phyloP scores from a whole-genome alignment of 345 rosid species.

The Rubroshorea leprosula region DNA sequence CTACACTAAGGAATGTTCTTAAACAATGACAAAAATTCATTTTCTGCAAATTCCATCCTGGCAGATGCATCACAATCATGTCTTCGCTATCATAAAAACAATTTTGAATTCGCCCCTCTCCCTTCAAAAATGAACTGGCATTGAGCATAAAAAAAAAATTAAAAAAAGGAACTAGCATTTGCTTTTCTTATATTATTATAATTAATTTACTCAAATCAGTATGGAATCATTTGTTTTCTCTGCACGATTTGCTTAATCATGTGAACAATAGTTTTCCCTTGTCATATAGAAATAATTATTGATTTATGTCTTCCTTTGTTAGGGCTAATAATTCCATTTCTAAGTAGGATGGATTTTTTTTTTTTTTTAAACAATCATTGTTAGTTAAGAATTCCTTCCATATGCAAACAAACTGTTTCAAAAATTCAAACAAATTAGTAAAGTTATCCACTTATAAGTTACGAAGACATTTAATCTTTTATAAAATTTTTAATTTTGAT shows the following conservation, averaged over 20 bases:
- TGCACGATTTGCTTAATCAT: conserved; percentile 7
- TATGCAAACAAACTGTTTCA: too few relatives aligned
- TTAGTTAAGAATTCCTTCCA: too few relatives aligned
- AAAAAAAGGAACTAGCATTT: too few relatives aligned
- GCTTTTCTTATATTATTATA: background rate
- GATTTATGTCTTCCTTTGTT: background rate
- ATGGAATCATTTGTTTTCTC: background rate
- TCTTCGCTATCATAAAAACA: background rate
- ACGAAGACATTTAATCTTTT: too few relatives aligned
- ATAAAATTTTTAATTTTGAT: too few relatives aligned
- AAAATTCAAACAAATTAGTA: too few relatives aligned
- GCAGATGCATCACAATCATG: conserved; percentile 4
- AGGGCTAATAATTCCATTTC: background rate
- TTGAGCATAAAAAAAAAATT: too few relatives aligned
- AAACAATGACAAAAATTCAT: background rate
- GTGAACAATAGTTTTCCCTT: background rate
- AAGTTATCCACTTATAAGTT: too few relatives aligned
- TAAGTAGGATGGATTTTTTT: too few relatives aligned
- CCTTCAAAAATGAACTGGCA: conserved; percentile 1
- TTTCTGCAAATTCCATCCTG: background rate
- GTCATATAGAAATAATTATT: background rate
- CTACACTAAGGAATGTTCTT: background rate
- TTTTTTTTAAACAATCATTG: too few relatives aligned
- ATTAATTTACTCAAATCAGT: too few relatives aligned
- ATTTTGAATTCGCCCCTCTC: background rate